Evolutionary conservation across 129 eudicot genomes (phyloP).

Genomic region (Artemisia tridentata): DNA sequence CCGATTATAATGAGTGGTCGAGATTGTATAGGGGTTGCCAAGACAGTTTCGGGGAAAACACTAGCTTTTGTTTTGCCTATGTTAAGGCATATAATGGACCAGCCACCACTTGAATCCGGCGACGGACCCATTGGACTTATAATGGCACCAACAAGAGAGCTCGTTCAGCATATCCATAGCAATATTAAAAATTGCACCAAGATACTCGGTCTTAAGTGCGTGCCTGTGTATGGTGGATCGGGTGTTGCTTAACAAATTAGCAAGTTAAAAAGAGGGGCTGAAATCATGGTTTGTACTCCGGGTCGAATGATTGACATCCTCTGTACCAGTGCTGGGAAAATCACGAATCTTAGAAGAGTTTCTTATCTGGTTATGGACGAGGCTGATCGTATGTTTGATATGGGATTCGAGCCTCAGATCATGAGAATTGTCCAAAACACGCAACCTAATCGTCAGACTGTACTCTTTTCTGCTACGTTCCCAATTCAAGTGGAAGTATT

Average conservation of each 20-base stretch:
- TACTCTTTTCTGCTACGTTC: constrained; percentile 42
- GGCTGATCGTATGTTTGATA: too few relatives aligned
- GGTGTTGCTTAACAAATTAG: constrained; percentile 39
- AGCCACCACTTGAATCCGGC: constrained; percentile 25
- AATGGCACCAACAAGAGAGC: constrained; percentile 44
- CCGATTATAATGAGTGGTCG: constrained; percentile 45
- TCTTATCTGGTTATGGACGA: too few relatives aligned
- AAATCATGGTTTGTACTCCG: constrained; percentile 39
- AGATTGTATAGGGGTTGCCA: constrained; percentile 45
- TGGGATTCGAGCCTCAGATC: constrained; percentile 33
- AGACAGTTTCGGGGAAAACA: constrained; percentile 43
- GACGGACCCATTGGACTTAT: constrained; percentile 43
- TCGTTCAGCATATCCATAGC: constrained; percentile 38
- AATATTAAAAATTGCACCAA: constrained; percentile 33
- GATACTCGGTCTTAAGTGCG: constrained; percentile 28
- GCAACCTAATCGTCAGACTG: constrained; percentile 38
- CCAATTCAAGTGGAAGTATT: constrained; percentile 37
- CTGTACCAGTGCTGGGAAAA: too few relatives aligned
- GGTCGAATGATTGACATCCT: too few relatives aligned
- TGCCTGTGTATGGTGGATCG: constrained; percentile 43
- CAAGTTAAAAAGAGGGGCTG: constrained; percentile 33
- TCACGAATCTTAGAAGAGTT: too few relatives aligned
- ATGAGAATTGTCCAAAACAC: constrained; percentile 10
- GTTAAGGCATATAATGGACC: constrained; percentile 36
- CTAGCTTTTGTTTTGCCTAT: constrained; percentile 40